Base-by-base conservation (phyloP, 2,329 filamentous ascomycete species). In the Phoma sp. region DNA sequence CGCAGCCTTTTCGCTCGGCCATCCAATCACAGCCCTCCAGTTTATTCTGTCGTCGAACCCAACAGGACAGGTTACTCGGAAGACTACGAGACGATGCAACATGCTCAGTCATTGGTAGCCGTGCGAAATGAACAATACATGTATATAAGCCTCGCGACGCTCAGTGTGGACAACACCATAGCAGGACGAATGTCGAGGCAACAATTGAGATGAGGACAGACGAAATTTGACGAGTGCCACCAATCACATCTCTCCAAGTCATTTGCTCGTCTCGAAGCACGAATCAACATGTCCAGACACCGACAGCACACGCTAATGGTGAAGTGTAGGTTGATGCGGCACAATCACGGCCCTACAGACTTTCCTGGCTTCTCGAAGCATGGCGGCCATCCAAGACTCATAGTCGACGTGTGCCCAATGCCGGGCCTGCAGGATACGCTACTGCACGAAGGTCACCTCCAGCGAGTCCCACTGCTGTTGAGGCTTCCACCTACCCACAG, bases 401-500 rank as follows among this genome's bases (percentile, higher is more conserved):
- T 15, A 29, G 29, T 13, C 29, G 29, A 31, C 15, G 21, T 9
- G 7, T 17, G 24, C 19, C 32, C 21, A 27, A n/a, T 17, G 31
- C 10, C 12, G 21, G 6, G 27, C 6, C 12, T 37, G 32, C 8
- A 21, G n/a, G 21, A 25, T 27, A 24, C 32, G 22, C 43, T 37
- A 45, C 43, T 46, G 43, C 43, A 46, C 43, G 32, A 15, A 36
- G 15, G 29, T 27, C 32, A 45, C 43, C 43, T 31, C 17, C 17
- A 33, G 36, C 36, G 27, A 24, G 13, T 13, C 17, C 40, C 22
- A 41, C 39, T 49, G 46, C 29, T 21, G 38, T 29, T 36, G 46
- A 49, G 22, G 3, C 35, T 35, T 32, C 10, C 49, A 38, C 21
- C 29, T 27, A 37, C 37, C 52, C 45, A 40, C 45, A 40, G 51